phyloP scores from a whole-genome alignment of 306 rosid genomes.

The Chamaecrista fasciculata region DNA sequence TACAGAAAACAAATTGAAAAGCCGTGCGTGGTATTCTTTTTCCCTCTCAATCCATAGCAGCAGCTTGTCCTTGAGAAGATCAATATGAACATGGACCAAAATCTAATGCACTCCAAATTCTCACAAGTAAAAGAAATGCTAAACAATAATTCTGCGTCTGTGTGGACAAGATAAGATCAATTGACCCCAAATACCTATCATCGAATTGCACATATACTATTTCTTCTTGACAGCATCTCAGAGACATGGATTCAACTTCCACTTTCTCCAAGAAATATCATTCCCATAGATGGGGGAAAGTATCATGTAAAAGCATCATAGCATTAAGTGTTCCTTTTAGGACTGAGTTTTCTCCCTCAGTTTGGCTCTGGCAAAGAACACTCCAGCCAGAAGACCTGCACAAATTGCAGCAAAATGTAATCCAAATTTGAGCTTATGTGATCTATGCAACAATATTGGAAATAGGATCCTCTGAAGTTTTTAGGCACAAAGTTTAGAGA shows the following conservation, averaged over 20 bases:
- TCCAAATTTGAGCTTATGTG: constrained; percentile 14
- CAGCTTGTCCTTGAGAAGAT: constrained; percentile 15
- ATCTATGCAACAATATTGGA: neutral
- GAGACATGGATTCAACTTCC: constrained; percentile 24
- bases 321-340: constrained; percentile 24
- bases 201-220: constrained; percentile 1
- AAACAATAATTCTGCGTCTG: neutral
- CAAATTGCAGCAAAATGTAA: constrained; percentile 30
- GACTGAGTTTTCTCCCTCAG: constrained; percentile 72
- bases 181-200: neutral
- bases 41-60: constrained; percentile 10
- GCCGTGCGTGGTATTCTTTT: constrained; percentile 7
- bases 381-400: constrained; percentile 97
- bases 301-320: neutral
- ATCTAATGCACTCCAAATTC: neutral
- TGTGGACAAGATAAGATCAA: neutral
- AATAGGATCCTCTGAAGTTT: too few species aligned
- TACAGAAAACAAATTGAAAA: constrained; percentile 16
- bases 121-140: neutral
- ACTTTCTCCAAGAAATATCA: constrained; percentile 29
- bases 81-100: constrained; percentile 22
- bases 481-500: too few species aligned
- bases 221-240: constrained; percentile 19
- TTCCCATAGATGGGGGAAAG: constrained; percentile 11
- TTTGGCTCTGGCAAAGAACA: constrained; percentile 91